Percentiles rank a stretch among this genome's conserved stretches.
These are phyloP conservation scores for Acer yangbiense DNA, from an alignment of 345 rosid genomes.

Conservation along the genomic window DNA sequence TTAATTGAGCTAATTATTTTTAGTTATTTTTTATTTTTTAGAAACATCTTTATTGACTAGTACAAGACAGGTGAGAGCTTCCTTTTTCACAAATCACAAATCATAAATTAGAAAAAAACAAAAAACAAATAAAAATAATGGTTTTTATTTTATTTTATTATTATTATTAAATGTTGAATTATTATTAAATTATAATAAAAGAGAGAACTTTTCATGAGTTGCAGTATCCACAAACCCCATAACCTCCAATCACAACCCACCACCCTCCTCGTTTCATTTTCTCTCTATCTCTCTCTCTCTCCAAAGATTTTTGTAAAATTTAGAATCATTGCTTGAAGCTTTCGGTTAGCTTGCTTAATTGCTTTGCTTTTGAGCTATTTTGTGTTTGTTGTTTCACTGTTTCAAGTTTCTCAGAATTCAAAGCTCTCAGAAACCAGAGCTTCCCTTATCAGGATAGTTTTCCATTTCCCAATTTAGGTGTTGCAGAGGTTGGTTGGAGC, in stretches of 20 bases:
- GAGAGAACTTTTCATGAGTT: conserved; percentile 33
- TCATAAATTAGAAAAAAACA: neutral
- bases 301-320: conserved; percentile 18
- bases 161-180: neutral
- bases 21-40: too few species aligned
- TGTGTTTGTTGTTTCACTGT: neutral
- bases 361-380: conserved; percentile 12
- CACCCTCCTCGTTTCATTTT: conserved; percentile 22
- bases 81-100: neutral
- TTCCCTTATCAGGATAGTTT: neutral
- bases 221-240: conserved; percentile 46
- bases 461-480: conserved; percentile 18
- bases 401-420: conserved; percentile 23
- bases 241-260: conserved; percentile 50
- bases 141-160: neutral
- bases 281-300: neutral
- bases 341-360: conserved; percentile 5
- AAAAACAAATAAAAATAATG: neutral
- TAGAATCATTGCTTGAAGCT: conserved; percentile 43
- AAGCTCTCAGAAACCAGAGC: neutral
- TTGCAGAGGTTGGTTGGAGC: conserved; percentile 21
- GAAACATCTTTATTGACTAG: neutral
- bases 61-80: conserved; percentile 11
- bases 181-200: conserved; percentile 24
- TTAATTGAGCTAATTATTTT: too few species aligned